Evolutionary conservation across 345 rosid species (phyloP), one percentile per base, ranked within the genome.

Genomic region (Firmiana major): DNA sequence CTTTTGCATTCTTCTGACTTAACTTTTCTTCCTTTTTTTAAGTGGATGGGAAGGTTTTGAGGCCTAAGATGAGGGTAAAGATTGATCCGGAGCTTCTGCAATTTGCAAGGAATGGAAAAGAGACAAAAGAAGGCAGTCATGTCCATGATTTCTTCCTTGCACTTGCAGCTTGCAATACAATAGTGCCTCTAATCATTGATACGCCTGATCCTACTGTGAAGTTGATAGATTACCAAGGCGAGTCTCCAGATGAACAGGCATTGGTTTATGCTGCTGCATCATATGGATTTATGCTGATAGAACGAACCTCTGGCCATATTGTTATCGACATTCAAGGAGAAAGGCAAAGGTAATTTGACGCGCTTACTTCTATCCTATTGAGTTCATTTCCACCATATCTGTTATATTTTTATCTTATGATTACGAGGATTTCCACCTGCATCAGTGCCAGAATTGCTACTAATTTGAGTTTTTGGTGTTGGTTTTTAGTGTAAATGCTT

Each of bases 161-260:
- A 59, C 83, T 97, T 79, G 99, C 99, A 87, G 96, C 98, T 63
- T 97, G 98, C 83, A 97, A 92, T 83, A 92, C 99, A 8, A 92
- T 97, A 78, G 98, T 94, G 64, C 99, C 99, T 38, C 89, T 97
- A 48, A 57, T 85, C 38, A 70, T 81, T 58, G 94, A 88, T 79
- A 86, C 94, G 60, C 77, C 97, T 68, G 93, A 92, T 81, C 93
- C 91, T 6, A 57, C 57, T 13, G 87, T 87, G 68, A 92, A 91
- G 88, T 81, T 92, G 80, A 86, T 94, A 43, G 99, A 94, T 85
- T 97, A 97, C 80, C 99, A 97, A 84, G 99, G 99, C 71, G 99
- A 97, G 85, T 97, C 99, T 72, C 99, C 99, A 63, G 99, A 97
- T 83, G 99, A 94, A 79, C 99, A 97, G 84, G 99, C 99, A 63